Evolutionary conservation across 768 basidiomycete species (phyloP).

Genomic region (Nevesoporus exiguus): DNA sequence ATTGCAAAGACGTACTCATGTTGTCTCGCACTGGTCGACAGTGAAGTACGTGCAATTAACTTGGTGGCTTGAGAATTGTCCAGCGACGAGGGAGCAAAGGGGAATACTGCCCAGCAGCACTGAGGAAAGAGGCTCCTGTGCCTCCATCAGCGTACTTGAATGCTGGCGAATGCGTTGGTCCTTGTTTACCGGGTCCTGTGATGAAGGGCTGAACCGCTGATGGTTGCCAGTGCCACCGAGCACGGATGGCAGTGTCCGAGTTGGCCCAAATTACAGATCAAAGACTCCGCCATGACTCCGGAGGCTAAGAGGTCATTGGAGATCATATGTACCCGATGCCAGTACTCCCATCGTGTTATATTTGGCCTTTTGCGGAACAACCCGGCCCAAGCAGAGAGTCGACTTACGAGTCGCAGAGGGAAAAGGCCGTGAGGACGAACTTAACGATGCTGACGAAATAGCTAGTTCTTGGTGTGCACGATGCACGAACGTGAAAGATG

Average conservation of each 20-base stretch:
- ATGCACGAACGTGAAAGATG: too few relatives aligned
- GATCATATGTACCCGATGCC: too few relatives aligned
- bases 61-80: background rate
- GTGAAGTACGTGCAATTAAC: background rate
- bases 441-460: too few relatives aligned
- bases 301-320: too few relatives aligned
- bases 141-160: conserved; percentile 11
- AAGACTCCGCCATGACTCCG: too few relatives aligned
- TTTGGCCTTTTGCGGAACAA: too few relatives aligned
- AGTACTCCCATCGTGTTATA: too few relatives aligned
- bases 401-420: too few relatives aligned
- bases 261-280: background rate
- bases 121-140: background rate
- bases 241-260: background rate
- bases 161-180: background rate
- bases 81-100: background rate
- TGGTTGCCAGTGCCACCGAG: conserved; percentile 2
- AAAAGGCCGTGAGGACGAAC: too few relatives aligned
- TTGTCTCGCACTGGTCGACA: background rate
- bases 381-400: too few relatives aligned
- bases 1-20: conserved; percentile 12
- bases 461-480: too few relatives aligned
- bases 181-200: conserved; percentile 12
- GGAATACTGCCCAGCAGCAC: conserved; percentile 14
- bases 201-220: conserved; percentile 1